phyloP scores from a whole-genome alignment of 2,329 filamentous ascomycete genomes.

The Ceratocystis huliohia region DNA sequence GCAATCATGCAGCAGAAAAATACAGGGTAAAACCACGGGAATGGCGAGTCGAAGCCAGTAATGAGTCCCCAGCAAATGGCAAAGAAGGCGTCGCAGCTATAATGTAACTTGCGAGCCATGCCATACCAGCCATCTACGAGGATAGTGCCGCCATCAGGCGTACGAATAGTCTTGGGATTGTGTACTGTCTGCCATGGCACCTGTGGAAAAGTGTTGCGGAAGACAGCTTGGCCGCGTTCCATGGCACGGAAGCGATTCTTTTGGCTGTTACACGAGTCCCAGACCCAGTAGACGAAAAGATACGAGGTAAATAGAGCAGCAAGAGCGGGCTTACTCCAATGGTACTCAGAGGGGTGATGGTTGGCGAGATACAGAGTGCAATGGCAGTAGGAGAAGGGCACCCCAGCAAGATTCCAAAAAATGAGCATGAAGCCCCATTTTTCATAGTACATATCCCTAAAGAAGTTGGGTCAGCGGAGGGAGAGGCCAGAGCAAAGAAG shows the following conservation, averaged over 20 bases:
- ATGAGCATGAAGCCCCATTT: conserved; percentile 97
- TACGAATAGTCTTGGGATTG: conserved; percentile 67
- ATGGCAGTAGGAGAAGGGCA: conserved; percentile 85
- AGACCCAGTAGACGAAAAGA: conserved; percentile 76
- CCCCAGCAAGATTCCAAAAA: conserved; percentile 91
- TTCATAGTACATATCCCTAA: conserved; percentile 83
- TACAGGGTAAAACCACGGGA: conserved; percentile 81
- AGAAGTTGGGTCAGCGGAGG: background rate
- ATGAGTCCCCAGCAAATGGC: conserved; percentile 40
- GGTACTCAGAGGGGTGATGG: conserved; percentile 64
- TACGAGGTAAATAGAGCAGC: conserved; percentile 55
- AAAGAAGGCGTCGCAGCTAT: conserved; percentile 39
- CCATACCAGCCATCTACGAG: conserved; percentile 80
- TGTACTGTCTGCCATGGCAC: conserved; percentile 76
- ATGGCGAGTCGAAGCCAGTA: conserved; percentile 48
- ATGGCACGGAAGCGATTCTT: conserved; percentile 82
- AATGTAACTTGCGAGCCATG: conserved; percentile 50
- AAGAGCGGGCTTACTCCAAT: conserved; percentile 59
- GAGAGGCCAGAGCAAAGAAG: background rate
- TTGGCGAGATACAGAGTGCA: conserved; percentile 82
- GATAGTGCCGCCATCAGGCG: conserved; percentile 60
- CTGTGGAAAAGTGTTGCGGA: conserved; percentile 74
- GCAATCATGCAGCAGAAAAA: conserved; percentile 76
- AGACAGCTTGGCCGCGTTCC: conserved; percentile 57
- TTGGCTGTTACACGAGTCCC: conserved; percentile 85